Conservation (phyloP, 331 rosid species). For the Telfairia occidentalis region DNA sequence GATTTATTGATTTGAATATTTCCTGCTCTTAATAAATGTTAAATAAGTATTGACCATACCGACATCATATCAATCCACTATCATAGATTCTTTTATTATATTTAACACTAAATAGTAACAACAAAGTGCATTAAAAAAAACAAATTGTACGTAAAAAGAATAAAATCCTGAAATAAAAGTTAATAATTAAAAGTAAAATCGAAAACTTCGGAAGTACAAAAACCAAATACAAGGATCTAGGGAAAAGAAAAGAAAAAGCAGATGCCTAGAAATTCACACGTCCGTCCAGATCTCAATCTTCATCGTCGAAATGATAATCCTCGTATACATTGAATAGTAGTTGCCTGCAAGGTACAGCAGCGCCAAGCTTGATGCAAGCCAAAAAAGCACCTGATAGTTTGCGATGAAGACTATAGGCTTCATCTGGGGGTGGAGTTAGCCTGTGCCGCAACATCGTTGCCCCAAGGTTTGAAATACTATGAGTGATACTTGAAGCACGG, state of each 20-base stretch:
- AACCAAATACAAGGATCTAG: no score
- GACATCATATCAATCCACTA: no score
- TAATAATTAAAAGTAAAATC: no score
- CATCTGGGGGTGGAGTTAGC: conserved; percentile 93
- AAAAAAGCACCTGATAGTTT: conserved; percentile 86
- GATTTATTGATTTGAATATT: no score
- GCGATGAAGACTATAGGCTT: conserved; percentile 91
- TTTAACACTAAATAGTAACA: no score
- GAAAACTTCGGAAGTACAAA: no score
- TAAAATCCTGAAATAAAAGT: no score
- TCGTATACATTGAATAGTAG: conserved; percentile 53
- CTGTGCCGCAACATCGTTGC: conserved; percentile 88
- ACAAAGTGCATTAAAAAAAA: no score
- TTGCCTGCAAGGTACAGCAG: conserved; percentile 82
- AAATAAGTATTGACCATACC: no score
- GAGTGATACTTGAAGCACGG: conserved; percentile 52
- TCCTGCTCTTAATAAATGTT: no score
- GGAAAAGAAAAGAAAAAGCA: neutral
- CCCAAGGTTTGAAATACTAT: conserved; percentile 69
- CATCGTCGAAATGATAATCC: conserved; percentile 44
- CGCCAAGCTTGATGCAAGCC: conserved; percentile 90
- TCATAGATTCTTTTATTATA: no score
- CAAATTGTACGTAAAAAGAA: no score
- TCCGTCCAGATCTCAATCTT: neutral
- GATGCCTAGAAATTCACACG: neutral